Percentiles rank a stretch among this genome's conserved stretches.
These are phyloP conservation scores for Exophiala spinifera DNA, from an alignment of 2,329 filamentous ascomycete genomes.

Conservation along the genomic window DNA sequence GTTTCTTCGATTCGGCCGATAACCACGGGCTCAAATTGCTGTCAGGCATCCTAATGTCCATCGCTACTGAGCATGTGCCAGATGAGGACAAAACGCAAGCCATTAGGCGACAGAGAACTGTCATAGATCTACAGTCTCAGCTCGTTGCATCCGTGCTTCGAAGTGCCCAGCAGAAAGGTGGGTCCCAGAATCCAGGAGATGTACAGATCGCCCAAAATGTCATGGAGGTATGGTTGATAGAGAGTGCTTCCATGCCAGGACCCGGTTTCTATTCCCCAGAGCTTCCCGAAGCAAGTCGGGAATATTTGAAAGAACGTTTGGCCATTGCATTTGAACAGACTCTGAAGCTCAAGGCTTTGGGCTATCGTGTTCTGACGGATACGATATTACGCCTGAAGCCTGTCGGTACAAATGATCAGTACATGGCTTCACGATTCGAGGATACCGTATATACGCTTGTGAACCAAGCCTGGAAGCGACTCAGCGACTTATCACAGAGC, in stretches of 20 bases:
- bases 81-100: constrained; percentile 13
- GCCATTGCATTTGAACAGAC: constrained; percentile 19
- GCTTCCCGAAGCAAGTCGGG: constrained; percentile 7
- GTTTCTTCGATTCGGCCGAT: constrained; percentile 11
- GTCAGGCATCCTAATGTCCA: constrained; percentile 6
- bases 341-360: constrained; percentile 13
- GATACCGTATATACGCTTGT: constrained; percentile 27
- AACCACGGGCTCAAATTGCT: background rate
- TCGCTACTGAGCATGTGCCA: constrained; percentile 1
- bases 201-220: background rate
- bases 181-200: background rate
- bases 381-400: constrained; percentile 3
- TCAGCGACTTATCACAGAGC: constrained; percentile 31
- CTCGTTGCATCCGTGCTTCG: constrained; percentile 8
- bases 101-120: constrained; percentile 9
- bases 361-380: constrained; percentile 2
- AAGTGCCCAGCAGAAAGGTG: constrained; percentile 5
- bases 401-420: constrained; percentile 1
- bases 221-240: constrained; percentile 2
- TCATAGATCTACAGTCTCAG: constrained; percentile 16
- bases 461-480: constrained; percentile 41
- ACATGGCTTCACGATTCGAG: constrained; percentile 14
- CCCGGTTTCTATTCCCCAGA: background rate
- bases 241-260: constrained; percentile 3
- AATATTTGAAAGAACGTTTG: constrained; percentile 17